A percentile compares a stretch with the other conserved stretches of the same genome.
These are phyloP conservation scores for Candida dendrica DNA, from an alignment of 805 yeast genomes.

Conservation along the genomic window DNA sequence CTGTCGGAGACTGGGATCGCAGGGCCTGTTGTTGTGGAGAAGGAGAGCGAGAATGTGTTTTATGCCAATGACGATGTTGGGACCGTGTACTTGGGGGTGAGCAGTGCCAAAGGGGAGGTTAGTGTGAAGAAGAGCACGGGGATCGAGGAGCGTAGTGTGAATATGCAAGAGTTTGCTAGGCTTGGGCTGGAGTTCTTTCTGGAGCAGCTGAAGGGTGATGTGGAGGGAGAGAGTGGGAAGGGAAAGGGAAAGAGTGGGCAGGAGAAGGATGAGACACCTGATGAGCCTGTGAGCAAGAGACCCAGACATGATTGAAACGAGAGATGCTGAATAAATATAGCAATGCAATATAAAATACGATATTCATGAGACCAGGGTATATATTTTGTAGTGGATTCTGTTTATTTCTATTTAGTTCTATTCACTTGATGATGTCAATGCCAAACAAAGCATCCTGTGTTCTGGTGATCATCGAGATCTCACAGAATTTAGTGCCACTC, in stretches of 20 bases:
- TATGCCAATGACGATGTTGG: constrained; percentile 42
- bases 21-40: constrained; percentile 49
- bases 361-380: no score
- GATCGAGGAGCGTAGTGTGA: constrained; percentile 44
- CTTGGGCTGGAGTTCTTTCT: constrained; percentile 56
- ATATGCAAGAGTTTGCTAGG: constrained; percentile 73
- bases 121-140: constrained; percentile 37
- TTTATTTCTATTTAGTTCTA: no score
- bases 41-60: constrained; percentile 20
- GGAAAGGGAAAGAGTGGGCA: not conserved
- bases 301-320: no score
- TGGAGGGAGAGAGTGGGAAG: not conserved
- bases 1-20: constrained; percentile 86
- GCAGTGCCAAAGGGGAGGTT: constrained; percentile 56
- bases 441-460: no score
- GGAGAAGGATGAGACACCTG: no score
- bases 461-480: no score
- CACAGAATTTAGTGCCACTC: no score
- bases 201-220: constrained; percentile 33
- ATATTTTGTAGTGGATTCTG: no score
- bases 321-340: no score
- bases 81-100: constrained; percentile 62
- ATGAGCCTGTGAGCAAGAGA: no score
- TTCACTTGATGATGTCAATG: no score
- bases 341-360: no score